These are phyloP conservation scores for Saxophila tyrrhenica DNA, from an alignment of 495 filamentous ascomycete species.

Conservation along the genomic window DNA sequence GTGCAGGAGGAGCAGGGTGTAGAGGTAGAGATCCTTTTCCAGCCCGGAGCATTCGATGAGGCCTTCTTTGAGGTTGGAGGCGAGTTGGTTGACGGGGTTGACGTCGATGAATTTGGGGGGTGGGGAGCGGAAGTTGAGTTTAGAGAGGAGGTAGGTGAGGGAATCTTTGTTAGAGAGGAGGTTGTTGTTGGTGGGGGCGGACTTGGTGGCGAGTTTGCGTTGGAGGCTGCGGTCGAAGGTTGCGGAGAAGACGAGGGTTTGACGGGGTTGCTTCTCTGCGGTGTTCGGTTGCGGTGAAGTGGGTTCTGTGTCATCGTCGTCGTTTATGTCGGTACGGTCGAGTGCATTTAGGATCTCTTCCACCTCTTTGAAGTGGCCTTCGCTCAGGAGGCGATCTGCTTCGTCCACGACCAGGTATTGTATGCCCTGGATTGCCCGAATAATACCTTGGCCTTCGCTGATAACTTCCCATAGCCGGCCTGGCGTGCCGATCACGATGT, in stretches of 20 bases:
- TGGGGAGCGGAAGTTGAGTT: slow-evolving; percentile 64
- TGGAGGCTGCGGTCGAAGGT: slow-evolving; percentile 87
- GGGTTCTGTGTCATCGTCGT: slow-evolving; percentile 25
- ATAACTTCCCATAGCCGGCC: slow-evolving; percentile 92
- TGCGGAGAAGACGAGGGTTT: slow-evolving; percentile 92
- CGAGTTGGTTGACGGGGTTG: slow-evolving; percentile 79
- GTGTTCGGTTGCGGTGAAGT: slow-evolving; percentile 2
- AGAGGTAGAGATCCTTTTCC: slow-evolving; percentile 95
- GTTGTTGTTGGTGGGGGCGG: slow-evolving; percentile 47
- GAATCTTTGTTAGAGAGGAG: slow-evolving; percentile 63
- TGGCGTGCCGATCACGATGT: slow-evolving; percentile 86
- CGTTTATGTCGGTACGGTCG: slow-evolving; percentile 43
- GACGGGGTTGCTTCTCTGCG: slow-evolving; percentile 34
- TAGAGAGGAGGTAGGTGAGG: slow-evolving; percentile 73
- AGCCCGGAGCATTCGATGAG: slow-evolving; percentile 82
- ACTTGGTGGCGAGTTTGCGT: slow-evolving; percentile 75
- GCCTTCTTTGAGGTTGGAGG: slow-evolving; percentile 72
- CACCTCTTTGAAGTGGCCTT: slow-evolving; percentile 90
- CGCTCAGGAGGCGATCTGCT: slow-evolving; percentile 81
- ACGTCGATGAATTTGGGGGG: slow-evolving; percentile 74
- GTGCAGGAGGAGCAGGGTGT: slow-evolving; percentile 73
- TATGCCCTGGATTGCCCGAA: slow-evolving; percentile 54
- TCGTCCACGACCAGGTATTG: slow-evolving; percentile 86
- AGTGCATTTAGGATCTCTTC: slow-evolving; percentile 71
- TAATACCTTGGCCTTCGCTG: slow-evolving; percentile 49